These are phyloP conservation scores for Nemania diffusa DNA, from an alignment of 2,329 filamentous ascomycete species.

Conservation along the genomic window DNA sequence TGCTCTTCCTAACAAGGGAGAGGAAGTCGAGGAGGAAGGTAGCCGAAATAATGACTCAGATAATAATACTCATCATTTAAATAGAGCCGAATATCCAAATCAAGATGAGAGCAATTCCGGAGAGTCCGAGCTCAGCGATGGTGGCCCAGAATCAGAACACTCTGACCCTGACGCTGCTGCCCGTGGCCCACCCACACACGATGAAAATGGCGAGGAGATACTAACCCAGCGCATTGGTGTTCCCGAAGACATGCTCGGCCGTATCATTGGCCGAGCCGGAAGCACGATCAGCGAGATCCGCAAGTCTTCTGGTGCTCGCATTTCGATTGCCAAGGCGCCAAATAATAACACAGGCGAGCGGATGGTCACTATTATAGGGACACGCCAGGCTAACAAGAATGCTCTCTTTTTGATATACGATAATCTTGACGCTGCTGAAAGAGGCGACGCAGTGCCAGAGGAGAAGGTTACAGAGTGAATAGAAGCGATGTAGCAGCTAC, in stretches of 20 bases:
- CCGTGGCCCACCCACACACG: constrained; percentile 86
- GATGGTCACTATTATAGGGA: constrained; percentile 99
- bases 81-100: no score
- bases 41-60: no score
- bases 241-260: constrained; percentile 98
- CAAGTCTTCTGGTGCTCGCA: constrained; percentile 94
- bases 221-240: constrained; percentile 99
- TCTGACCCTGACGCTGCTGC: constrained; percentile 83
- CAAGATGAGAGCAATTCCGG: no score
- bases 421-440: constrained; percentile 99
- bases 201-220: constrained; percentile 96
- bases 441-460: constrained; percentile 96
- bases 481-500: no score
- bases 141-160: no score
- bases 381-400: constrained; percentile 91
- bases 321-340: constrained; percentile 95
- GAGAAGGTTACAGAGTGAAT: no score
- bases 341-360: constrained; percentile 98
- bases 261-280: constrained; percentile 94
- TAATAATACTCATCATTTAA: no score
- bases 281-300: constrained; percentile 99
- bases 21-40: background rate
- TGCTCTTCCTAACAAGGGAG: constrained; percentile 13
- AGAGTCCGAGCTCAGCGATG: no score
- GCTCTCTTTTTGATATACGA: constrained; percentile 97